A percentile compares a stretch with the other conserved stretches of the same genome.
These are phyloP conservation scores for Gryganskiella cystojenkinii DNA, from an alignment of 192 early-diverging fungal genomes.

Conservation along the genomic window DNA sequence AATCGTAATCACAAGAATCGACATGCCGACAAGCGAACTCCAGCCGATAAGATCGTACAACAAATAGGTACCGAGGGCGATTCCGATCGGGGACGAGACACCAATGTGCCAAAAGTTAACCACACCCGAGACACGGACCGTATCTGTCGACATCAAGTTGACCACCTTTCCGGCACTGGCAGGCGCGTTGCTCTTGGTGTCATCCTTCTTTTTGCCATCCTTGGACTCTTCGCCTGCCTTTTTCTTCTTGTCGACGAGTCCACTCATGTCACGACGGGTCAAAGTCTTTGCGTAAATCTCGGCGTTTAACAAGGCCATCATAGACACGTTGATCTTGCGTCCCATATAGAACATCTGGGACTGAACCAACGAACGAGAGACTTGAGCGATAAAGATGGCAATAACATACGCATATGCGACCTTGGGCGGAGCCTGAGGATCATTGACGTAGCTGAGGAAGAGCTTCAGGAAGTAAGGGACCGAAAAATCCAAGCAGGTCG, in stretches of 20 bases:
- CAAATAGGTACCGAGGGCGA: constrained; percentile 71
- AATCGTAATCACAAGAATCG: constrained; percentile 60
- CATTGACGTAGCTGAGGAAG: constrained; percentile 64
- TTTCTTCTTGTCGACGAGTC: constrained; percentile 43
- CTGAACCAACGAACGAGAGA: constrained; percentile 36
- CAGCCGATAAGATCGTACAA: constrained; percentile 85
- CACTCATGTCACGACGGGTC: constrained; percentile 59
- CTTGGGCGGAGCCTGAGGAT: constrained; percentile 59
- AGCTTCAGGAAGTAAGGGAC: constrained; percentile 69
- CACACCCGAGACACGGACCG: constrained; percentile 68
- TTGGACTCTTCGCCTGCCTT: constrained; percentile 8
- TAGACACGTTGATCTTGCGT: constrained; percentile 60
- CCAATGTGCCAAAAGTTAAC: constrained; percentile 61
- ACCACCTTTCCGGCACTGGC: constrained; percentile 74
- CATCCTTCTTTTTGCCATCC: constrained; percentile 23
- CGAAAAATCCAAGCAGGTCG: constrained; percentile 59
- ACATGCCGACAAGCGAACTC: constrained; percentile 80
- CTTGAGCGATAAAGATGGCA: constrained; percentile 55
- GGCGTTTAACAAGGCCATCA: constrained; percentile 63
- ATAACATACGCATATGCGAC: constrained; percentile 40
- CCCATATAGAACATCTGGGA: constrained; percentile 59
- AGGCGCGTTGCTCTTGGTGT: constrained; percentile 44
- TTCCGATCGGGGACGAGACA: constrained; percentile 68
- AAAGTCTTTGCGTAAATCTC: constrained; percentile 78
- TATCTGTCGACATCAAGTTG: constrained; percentile 81